Percentiles rank a stretch among this genome's conserved stretches.
phyloP scores from a whole-genome alignment of 257 asterid species.

The Catharanthus roseus region DNA sequence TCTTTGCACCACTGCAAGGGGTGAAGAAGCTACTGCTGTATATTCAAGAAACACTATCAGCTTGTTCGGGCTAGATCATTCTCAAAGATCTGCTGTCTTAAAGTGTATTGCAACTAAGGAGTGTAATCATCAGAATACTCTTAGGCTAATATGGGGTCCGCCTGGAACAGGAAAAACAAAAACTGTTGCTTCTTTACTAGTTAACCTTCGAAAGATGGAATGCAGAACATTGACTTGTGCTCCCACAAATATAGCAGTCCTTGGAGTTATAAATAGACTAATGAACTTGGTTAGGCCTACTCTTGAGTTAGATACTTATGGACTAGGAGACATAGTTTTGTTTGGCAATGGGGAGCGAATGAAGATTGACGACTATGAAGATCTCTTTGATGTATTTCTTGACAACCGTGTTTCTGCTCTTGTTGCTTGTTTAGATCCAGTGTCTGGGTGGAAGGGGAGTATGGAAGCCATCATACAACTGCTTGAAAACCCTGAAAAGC shows the following conservation, averaged over 20 bases:
- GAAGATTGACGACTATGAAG: conserved; percentile 53
- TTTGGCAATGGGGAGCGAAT: conserved; percentile 57
- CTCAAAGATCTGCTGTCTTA: conserved; percentile 48
- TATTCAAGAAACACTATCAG: conserved; percentile 15
- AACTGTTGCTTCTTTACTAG: conserved; percentile 44
- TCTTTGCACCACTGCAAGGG: conserved; percentile 23
- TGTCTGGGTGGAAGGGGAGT: conserved; percentile 45
- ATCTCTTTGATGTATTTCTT: conserved; percentile 54
- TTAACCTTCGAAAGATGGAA: conserved; percentile 29
- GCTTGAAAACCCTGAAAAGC: conserved; percentile 42
- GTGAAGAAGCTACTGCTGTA: conserved; percentile 1
- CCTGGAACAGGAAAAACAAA: conserved; percentile 84
- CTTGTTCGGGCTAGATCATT: conserved; percentile 38
- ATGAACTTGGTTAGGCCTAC: conserved; percentile 35
- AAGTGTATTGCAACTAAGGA: conserved; percentile 38
- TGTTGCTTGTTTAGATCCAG: conserved; percentile 38
- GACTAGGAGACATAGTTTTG: conserved; percentile 64
- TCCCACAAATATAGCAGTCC: conserved; percentile 62
- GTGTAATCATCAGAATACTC: conserved; percentile 38
- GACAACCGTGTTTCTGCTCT: conserved; percentile 41
- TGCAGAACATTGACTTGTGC: conserved; percentile 64
- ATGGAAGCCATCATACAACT: conserved; percentile 33
- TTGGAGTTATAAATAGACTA: conserved; percentile 40
- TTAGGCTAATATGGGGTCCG: conserved; percentile 78
- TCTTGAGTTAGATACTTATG: conserved; percentile 35